Evolutionary conservation across 805 yeast genomes (phyloP), one percentile per base, ranked within the genome.

Genomic region (Pichia scutulata): DNA sequence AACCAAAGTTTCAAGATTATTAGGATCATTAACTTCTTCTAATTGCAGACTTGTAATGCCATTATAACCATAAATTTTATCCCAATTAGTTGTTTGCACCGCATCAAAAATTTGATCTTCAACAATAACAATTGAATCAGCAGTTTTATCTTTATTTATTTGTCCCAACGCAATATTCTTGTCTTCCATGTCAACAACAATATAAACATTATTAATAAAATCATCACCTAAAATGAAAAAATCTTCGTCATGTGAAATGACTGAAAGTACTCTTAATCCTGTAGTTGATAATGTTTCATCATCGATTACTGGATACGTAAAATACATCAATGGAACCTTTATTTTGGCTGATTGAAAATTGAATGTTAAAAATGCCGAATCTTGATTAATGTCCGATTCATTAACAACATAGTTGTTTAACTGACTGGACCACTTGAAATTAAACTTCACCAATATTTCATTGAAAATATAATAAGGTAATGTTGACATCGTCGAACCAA

Each of bases 331-430:
- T 25, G 86, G 84, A 6, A 77, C 78, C 6, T 65, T 58, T 50
- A 83, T 77, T 9, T 59, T 54, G 16, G 70, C 64, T 6, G 85
- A 86, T 50, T 78, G 77, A 63, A 84, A 79, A 56, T 75, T 66
- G 55, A 77, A 78, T 26, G 67, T 65, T 5, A 77, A 53, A 54
- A 46, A 49, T 10, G 46, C 18, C 23, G 49, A 39, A 12, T 58
- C 51, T n/a, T 53, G 51, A 7, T 24, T 23, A 24, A 60, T 49
- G 49, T 62, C 55, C 4, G 50, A 47, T 60, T 86, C 82, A 3
- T 61, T 60, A 53, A 78, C 59, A 12, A 66, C 30, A 56, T 78
- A 82, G 40, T 70, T 74, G 0, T 77, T 80, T 5, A 66, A 50
- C 1, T 51, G 43, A 1, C 55, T 19, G 7, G 73, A 67, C 52